Evolutionary conservation across 345 rosid genomes (phyloP).

Genomic region (Pugionium cornutum): DNA sequence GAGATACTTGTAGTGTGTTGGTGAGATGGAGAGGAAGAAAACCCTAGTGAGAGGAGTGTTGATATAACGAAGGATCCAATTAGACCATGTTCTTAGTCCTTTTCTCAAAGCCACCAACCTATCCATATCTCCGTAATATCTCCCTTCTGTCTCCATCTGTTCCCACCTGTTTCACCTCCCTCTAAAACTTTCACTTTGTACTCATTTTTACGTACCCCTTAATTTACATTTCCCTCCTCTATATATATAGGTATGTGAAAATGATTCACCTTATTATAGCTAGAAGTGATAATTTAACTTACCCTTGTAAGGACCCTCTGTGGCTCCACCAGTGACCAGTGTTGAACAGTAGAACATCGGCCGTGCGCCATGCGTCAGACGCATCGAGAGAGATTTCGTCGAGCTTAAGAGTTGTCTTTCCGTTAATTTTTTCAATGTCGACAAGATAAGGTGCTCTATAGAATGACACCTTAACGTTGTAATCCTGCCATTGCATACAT

Average conservation of each 20-base stretch:
- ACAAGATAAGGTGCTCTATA: conserved; percentile 86
- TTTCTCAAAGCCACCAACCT: conserved; percentile 72
- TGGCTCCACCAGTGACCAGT: conserved; percentile 99
- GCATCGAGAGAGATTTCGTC: conserved; percentile 70
- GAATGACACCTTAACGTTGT: conserved; percentile 63
- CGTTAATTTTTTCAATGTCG: conserved; percentile 65
- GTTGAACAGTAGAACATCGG: conserved; percentile 74
- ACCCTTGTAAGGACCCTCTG: conserved; percentile 78
- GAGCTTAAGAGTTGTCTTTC: conserved; percentile 65
- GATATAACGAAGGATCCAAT: conserved; percentile 64
- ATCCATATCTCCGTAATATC: conserved; percentile 79
- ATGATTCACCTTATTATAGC: no score
- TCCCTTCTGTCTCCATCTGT: conserved; percentile 74
- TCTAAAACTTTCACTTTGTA: conserved; percentile 13
- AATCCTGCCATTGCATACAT: conserved; percentile 53
- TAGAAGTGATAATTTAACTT: background rate
- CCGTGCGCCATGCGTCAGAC: conserved; percentile 53
- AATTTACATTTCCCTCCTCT: conserved; percentile 1
- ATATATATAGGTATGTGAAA: background rate
- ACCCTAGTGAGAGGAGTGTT: conserved; percentile 59
- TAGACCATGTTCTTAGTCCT: conserved; percentile 83
- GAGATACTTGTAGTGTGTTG: conserved; percentile 78
- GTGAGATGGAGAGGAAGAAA: conserved; percentile 85
- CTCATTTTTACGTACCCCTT: background rate
- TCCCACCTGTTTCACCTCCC: conserved; percentile 78